Conservation (phyloP, 371 early-diverging fungal species). For the Chytridiales sp. region DNA sequence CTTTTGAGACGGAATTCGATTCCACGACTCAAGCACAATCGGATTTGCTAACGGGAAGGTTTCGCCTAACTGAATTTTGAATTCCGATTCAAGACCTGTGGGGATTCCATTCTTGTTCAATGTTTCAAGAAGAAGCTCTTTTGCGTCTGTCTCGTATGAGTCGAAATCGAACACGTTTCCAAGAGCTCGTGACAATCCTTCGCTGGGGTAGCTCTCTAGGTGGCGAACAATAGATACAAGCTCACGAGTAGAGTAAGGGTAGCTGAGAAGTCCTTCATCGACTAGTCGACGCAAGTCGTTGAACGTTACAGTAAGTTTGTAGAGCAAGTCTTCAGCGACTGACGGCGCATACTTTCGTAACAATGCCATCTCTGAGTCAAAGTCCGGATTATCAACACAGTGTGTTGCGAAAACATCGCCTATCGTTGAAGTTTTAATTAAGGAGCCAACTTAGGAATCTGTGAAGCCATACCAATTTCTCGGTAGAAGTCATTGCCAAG, state of each 20-base stretch:
- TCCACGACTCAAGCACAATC: constrained; percentile 63
- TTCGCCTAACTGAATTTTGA: constrained; percentile 64
- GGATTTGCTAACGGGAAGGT: constrained; percentile 56
- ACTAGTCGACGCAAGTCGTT: constrained; percentile 71
- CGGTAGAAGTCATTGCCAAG: constrained; percentile 83
- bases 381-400: constrained; percentile 80
- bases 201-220: constrained; percentile 71
- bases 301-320: constrained; percentile 69
- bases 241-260: constrained; percentile 87
- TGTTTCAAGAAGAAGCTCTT: constrained; percentile 57
- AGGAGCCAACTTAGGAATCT: constrained; percentile 4
- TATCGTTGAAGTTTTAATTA: neutral
- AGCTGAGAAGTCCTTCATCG: constrained; percentile 75
- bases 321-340: constrained; percentile 65
- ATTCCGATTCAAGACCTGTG: constrained; percentile 69
- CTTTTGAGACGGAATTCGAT: constrained; percentile 49
- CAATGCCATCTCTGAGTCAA: constrained; percentile 62
- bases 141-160: constrained; percentile 51
- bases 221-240: constrained; percentile 77
- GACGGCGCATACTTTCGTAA: constrained; percentile 73
- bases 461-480: constrained; percentile 72
- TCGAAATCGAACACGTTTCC: constrained; percentile 87
- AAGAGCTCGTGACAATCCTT: constrained; percentile 70
- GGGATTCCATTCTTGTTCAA: constrained; percentile 81
- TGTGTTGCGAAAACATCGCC: constrained; percentile 51